phyloP scores from a whole-genome alignment of 768 basidiomycete species.

The Hericium erinaceus region DNA sequence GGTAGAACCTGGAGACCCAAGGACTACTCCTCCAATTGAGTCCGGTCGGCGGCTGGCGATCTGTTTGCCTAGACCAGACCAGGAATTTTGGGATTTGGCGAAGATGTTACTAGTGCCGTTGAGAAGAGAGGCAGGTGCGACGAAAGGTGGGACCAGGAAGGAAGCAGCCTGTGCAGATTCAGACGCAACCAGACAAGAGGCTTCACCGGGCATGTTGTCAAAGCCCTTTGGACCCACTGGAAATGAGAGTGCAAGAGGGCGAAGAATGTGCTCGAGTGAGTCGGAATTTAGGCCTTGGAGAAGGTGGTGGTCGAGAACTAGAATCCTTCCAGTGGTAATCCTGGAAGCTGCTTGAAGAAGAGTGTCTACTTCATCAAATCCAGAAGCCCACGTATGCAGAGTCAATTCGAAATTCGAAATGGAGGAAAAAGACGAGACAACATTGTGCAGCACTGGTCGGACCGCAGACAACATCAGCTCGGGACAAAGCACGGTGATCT shows the following conservation, averaged over 20 bases:
- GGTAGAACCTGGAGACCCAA: constrained; percentile 11
- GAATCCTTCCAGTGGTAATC: constrained; percentile 4
- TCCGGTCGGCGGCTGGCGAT: constrained; percentile 20
- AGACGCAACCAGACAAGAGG: constrained; percentile 19
- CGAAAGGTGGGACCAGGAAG: constrained; percentile 55
- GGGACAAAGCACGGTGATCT: constrained; percentile 10
- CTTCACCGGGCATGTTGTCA: neutral
- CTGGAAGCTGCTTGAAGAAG: constrained; percentile 4
- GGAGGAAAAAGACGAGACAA: neutral
- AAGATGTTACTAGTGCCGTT: constrained; percentile 18
- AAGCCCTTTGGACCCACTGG: constrained; percentile 11
- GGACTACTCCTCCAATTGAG: constrained; percentile 31
- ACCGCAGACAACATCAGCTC: constrained; percentile 6
- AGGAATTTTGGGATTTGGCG: constrained; percentile 13
- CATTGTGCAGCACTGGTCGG: constrained; percentile 5
- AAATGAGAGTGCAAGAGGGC: constrained; percentile 10
- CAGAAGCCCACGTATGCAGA: constrained; percentile 2
- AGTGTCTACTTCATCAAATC: neutral
- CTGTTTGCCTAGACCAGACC: constrained; percentile 21
- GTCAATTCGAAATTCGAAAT: constrained; percentile 1
- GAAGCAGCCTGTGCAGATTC: constrained; percentile 28
- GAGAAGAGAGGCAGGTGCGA: constrained; percentile 28
- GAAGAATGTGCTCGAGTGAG: constrained; percentile 3
- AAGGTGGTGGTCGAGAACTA: constrained; percentile 8
- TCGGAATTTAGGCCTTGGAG: constrained; percentile 1